Base-by-base conservation (phyloP, 2,329 filamentous ascomycete genomes). In the Trichoderma semiorbis region DNA sequence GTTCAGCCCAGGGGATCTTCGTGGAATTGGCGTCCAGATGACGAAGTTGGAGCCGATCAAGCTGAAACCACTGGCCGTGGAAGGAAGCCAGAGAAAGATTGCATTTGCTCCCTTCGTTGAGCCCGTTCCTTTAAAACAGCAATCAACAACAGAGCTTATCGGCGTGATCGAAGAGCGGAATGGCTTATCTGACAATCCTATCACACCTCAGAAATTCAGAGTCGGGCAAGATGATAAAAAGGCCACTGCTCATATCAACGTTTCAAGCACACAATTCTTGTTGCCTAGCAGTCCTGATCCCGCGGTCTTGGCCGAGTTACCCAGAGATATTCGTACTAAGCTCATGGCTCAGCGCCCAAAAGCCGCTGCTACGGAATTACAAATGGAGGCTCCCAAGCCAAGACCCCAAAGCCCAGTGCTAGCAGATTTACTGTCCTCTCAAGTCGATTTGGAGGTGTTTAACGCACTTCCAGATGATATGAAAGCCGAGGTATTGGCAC, bases 21-120 rank as follows among this genome's bases (percentile, higher is more conserved):
- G 96, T 77, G 96, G 96, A 0, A 85, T 99, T 11, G 96, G 96
- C 0, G 88, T 98, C 1, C 95, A 98, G 79, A 92, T 98, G 90
- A 96, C 94, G 16, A 98, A 94, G 80, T 86, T 99, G 5, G 94
- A 98, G 76, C 90, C 92, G 0, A 83, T 96, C 76, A 97, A 93
- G 77, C 78, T 82, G 18, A 83, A 85, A 2, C 77, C 81, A 1
- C 83, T 86, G n/a, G 87, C 83, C 1, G 80, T 85, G 2, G 90
- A 94, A 68, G 89, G 92, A 73, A 97, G 94, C 77, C 95, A 98
- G 80, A 91, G 88, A 74, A 91, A 89, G 63, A 85, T 98, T 24
- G 89, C 87, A 43, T 98, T 98, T 83, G 90, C 89, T 69, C 78
- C 84, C 8, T 86, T 87, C 61, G 79, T 81, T 28, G 78, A 81